phyloP scores from a whole-genome alignment of 768 basidiomycete genomes.

The Leccinum pellstonianum region DNA sequence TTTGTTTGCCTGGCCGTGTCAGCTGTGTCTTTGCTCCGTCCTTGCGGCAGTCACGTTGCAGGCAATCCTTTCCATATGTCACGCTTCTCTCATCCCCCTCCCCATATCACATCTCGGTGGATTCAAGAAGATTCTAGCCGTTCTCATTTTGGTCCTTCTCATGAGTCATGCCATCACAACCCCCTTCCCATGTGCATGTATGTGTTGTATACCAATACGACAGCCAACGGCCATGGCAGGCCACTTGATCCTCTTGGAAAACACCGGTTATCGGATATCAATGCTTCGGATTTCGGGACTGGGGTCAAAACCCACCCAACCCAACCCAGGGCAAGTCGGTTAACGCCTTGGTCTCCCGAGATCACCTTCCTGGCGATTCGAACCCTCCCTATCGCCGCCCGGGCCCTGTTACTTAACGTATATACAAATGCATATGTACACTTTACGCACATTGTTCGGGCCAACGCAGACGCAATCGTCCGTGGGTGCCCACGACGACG shows the following conservation, averaged over 20 bases:
- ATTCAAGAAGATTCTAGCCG: constrained; percentile 8
- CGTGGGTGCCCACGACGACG: not conserved
- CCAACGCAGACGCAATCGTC: constrained; percentile 13
- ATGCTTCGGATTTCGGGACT: constrained; percentile 7
- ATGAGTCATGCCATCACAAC: constrained; percentile 3
- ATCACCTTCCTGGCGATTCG: constrained; percentile 18
- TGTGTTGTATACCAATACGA: not conserved
- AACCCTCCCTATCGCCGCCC: constrained; percentile 20
- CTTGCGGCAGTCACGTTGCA: constrained; percentile 37
- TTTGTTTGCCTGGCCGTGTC: constrained; percentile 23
- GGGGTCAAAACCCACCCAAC: not conserved
- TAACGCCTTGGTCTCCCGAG: constrained; percentile 25
- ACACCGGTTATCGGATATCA: constrained; percentile 13
- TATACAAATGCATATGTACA: constrained; percentile 8
- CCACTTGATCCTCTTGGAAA: constrained; percentile 10
- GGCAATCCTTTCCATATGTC: constrained; percentile 13
- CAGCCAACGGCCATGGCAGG: not conserved
- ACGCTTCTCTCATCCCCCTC: constrained; percentile 11
- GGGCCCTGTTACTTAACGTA: constrained; percentile 6
- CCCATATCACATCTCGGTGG: constrained; percentile 14
- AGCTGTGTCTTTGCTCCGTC: constrained; percentile 32
- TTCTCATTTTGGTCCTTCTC: constrained; percentile 16
- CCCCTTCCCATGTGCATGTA: not conserved
- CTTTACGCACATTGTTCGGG: constrained; percentile 1
- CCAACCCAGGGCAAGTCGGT: not conserved